Conservation (phyloP, 2,329 filamentous ascomycete species). For the Colletotrichum gloeosporioides region DNA sequence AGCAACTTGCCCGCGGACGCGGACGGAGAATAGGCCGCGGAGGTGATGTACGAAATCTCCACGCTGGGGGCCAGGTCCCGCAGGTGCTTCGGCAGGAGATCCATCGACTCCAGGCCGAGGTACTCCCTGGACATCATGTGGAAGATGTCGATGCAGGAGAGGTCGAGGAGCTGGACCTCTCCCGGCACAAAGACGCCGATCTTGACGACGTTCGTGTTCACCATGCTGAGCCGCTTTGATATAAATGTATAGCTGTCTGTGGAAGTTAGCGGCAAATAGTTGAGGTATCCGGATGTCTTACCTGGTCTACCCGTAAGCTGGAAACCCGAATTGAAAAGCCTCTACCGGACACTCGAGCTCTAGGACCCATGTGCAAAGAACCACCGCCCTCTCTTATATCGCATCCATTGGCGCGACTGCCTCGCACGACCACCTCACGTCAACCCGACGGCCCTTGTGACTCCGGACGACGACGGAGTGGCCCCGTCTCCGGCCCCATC, state of each 20-base stretch:
- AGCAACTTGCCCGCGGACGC: slow-evolving; percentile 28
- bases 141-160: slow-evolving; percentile 56
- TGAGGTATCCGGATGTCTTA: background rate
- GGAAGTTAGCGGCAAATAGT: background rate
- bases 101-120: slow-evolving; percentile 30
- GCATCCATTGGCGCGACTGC: background rate
- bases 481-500: background rate
- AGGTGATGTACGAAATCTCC: slow-evolving; percentile 52
- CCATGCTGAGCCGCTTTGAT: background rate
- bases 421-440: background rate
- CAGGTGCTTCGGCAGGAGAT: slow-evolving; percentile 38
- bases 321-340: background rate
- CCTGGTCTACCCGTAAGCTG: background rate
- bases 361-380: background rate
- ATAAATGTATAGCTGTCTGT: background rate
- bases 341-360: background rate
- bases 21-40: slow-evolving; percentile 34
- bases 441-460: too few relatives aligned
- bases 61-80: slow-evolving; percentile 46
- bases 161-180: slow-evolving; percentile 54
- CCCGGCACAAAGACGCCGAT: slow-evolving; percentile 58
- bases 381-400: background rate
- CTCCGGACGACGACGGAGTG: background rate
- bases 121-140: slow-evolving; percentile 52
- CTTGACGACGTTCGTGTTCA: slow-evolving; percentile 34